Base-by-base conservation (phyloP, 306 rosid species). In the Rosa persica region DNA sequence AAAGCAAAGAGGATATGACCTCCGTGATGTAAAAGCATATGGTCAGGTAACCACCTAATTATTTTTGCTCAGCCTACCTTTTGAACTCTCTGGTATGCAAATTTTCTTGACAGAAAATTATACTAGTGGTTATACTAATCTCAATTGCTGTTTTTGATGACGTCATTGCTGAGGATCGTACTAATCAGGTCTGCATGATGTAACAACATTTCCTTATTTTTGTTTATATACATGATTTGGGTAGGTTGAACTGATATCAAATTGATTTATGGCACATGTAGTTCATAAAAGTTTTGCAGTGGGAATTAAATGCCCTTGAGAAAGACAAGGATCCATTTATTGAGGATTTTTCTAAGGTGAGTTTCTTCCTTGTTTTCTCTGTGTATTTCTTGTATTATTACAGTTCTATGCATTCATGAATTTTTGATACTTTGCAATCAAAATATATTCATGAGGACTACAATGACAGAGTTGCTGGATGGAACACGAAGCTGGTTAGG, bases 231-330 rank as follows among this genome's bases (percentile, higher is more conserved):
- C 75, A 19, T 22, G 40, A 0, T 62, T 12, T 76, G 15, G 30
- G 36, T 3, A 70, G 48, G 69, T 78, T 65, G 47, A 20, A 30
- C n/a, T n/a, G n/a, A n/a, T n/a, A n/a, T n/a, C n/a, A n/a, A n/a
- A n/a, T 75, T 34, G 70, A 82, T 1, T 43, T 60, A 71, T 79
- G 49, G 62, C 10, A 68, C 75, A 55, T 77, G 17, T 83, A 92
- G 98, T 94, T 94, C 52, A 82, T 86, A 73, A 81, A 82, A 72
- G 89, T 88, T 81, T 81, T 94, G 68, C 72, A 78, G 71, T 86
- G 68, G 83, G 98, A 94, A 85, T 79, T 94, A 49, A 7, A 74
- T n/a, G 86, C 84, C 30, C 85, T 94, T 23, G 95, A 92, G 89
- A 85, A 86, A 78, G 87, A 86, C 25, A 90, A 85, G 87, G 89